Percentiles rank a stretch among this genome's conserved stretches.
Evolutionary conservation across 2,329 filamentous ascomycete species (phyloP).

Genomic region (Pestalotiopsis sp.): DNA sequence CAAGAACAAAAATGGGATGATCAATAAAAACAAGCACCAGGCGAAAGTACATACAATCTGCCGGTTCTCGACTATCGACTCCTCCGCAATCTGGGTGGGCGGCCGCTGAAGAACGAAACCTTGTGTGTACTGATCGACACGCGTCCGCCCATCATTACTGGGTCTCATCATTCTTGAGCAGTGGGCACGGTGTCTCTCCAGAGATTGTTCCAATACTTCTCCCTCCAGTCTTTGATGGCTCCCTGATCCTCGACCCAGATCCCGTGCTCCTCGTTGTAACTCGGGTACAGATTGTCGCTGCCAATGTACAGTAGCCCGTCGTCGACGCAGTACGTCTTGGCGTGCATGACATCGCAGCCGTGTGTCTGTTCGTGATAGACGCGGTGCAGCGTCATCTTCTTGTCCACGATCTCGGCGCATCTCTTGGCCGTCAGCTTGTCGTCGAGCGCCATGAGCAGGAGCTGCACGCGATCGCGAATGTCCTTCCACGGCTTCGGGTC

Average conservation of each 20-base stretch:
- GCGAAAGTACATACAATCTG: background rate
- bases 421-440: background rate
- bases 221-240: background rate
- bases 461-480: background rate
- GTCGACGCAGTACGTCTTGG: background rate
- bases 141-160: background rate
- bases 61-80: background rate
- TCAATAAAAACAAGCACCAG: too few relatives aligned
- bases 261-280: background rate
- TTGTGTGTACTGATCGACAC: background rate
- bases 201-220: background rate
- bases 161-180: background rate
- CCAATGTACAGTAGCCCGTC: background rate
- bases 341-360: background rate
- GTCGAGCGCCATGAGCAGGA: background rate
- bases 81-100: background rate
- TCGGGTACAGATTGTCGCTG: background rate
- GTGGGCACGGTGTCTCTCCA: background rate
- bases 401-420: background rate
- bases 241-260: background rate
- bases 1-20: background rate
- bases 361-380: background rate
- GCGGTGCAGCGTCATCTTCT: background rate
- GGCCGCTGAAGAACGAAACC: background rate
- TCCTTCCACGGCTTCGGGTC: too few relatives aligned